Evolutionary conservation across 371 early-diverging fungal species (phyloP).

Genomic region (Capillidium rhysosporum): DNA sequence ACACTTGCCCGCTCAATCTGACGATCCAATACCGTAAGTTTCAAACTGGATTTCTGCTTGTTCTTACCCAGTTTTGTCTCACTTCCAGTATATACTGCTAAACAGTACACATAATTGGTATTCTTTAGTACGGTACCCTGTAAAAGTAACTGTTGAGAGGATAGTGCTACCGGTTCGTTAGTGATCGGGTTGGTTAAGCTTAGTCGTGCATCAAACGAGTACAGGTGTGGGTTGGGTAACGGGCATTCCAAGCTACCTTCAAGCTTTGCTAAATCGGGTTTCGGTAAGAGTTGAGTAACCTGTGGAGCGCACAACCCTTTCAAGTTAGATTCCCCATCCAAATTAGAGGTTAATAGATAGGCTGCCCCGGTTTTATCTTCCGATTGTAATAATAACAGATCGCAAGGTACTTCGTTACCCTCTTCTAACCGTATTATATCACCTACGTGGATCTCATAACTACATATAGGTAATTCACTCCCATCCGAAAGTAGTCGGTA

Average conservation of each 20-base stretch:
- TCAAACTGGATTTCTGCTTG: constrained; percentile 37
- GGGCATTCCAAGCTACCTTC: constrained; percentile 12
- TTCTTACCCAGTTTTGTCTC: constrained; percentile 65
- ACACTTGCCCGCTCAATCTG: constrained; percentile 42
- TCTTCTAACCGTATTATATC: constrained; percentile 57
- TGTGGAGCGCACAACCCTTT: constrained; percentile 39
- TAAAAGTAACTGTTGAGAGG: constrained; percentile 19
- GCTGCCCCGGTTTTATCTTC: constrained; percentile 34
- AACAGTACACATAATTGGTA: constrained; percentile 46
- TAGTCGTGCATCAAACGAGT: constrained; percentile 38
- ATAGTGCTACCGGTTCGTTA: constrained; percentile 7
- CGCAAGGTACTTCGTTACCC: constrained; percentile 57
- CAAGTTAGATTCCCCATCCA: constrained; percentile 72
- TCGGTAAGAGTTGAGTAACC: constrained; percentile 22
- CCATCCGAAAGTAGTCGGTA: background rate
- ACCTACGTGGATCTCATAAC: constrained; percentile 50
- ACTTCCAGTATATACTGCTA: constrained; percentile 64
- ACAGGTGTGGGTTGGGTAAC: constrained; percentile 35
- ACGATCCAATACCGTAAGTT: constrained; percentile 38
- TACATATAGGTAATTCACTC: constrained; percentile 13
- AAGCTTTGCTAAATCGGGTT: constrained; percentile 24
- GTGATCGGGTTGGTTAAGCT: constrained; percentile 6
- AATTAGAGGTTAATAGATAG: constrained; percentile 59
- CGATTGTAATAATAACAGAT: constrained; percentile 34
- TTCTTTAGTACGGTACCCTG: constrained; percentile 64